Evolutionary conservation across 2,329 filamentous ascomycete species (phyloP), one percentile per base, ranked within the genome.

Genomic region (Colletotrichum sp.): DNA sequence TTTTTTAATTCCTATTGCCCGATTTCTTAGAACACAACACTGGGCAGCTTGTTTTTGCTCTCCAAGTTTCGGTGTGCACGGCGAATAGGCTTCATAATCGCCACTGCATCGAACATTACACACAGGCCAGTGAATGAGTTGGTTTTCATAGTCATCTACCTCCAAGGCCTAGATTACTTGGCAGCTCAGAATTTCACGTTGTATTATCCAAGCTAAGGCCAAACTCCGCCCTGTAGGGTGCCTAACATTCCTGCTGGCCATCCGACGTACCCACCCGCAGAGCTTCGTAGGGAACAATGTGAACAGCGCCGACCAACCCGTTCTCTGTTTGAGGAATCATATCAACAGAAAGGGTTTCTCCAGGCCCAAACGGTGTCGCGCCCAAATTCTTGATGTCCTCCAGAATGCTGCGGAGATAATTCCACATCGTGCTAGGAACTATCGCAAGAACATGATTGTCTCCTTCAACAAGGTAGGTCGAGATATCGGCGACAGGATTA

Each of bases 371-470:
- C 2, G 68, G 73, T 2, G 13, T 22, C 8, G 55, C 28, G 5
- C 66, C 62, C 13, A 16, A 34, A 4, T 71, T 68, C 13, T 67
- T 34, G 15, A 77, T 32, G 8, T 66, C 48, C 3, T 15, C 5
- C 2, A 71, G 8, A 22, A 71, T 65, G 43, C 61, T 66, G 18
- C 30, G 55, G 6, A 75, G 9, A 22, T 75, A 75, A 18, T 75
- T 72, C 73, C 73, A 75, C 73, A 75, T 68, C 25, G 69, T 72
- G 27, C 69, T 39, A 8, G 74, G 60, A 12, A 76, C 62, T 8
- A 70, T 52, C 4, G 66, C 65, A 4, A 70, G 25, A 10, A 77
- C 15, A 4, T 70, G 43, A 18, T 77, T 77, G 4, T 58, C 22
- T 25, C 76, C 76, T 3, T 66, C 32, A 4, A 64, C 34, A 7